A percentile compares a stretch with the other conserved stretches of the same genome.
phyloP scores from a whole-genome alignment of 176 grass and related monocot genomes.

The Calamus simplicifolius region DNA sequence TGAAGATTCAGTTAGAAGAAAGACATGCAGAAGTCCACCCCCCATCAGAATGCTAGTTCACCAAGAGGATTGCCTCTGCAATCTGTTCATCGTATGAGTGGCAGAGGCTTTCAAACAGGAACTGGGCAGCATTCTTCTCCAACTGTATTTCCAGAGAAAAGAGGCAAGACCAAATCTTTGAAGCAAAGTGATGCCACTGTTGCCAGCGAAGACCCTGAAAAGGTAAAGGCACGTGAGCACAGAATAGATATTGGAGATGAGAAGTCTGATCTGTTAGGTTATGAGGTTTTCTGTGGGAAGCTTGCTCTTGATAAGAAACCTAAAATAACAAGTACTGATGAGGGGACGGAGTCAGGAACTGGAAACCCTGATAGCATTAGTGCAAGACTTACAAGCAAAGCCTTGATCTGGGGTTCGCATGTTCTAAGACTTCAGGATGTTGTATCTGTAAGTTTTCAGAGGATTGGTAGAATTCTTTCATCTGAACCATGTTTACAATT shows the following conservation, averaged over 20 bases:
- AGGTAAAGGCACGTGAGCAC: constrained; percentile 47
- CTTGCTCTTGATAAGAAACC: constrained; percentile 57
- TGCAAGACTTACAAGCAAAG: constrained; percentile 86
- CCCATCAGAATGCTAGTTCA: constrained; percentile 51
- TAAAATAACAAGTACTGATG: constrained; percentile 39
- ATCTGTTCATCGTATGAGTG: constrained; percentile 47
- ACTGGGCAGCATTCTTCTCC: constrained; percentile 68
- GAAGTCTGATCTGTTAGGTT: constrained; percentile 83
- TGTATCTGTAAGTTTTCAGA: constrained; percentile 70
- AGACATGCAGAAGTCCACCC: constrained; percentile 54
- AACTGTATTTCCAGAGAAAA: constrained; percentile 78
- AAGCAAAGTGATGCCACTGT: constrained; percentile 41
- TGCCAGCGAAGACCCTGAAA: constrained; percentile 35
- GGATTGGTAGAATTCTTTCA: neutral
- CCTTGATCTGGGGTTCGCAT: constrained; percentile 75
- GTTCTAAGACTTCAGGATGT: constrained; percentile 76
- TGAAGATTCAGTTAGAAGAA: constrained; percentile 8
- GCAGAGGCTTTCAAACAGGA: constrained; percentile 46
- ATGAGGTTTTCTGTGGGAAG: constrained; percentile 75
- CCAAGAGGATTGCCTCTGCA: constrained; percentile 63
- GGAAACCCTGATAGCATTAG: constrained; percentile 41
- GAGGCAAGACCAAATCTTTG: constrained; percentile 48
- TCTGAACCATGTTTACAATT: constrained; percentile 15
- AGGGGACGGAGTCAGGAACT: constrained; percentile 26
- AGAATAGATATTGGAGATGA: constrained; percentile 68